Base-by-base conservation (phyloP, 208 protist genomes). In the Acanthamoeba quina region DNA sequence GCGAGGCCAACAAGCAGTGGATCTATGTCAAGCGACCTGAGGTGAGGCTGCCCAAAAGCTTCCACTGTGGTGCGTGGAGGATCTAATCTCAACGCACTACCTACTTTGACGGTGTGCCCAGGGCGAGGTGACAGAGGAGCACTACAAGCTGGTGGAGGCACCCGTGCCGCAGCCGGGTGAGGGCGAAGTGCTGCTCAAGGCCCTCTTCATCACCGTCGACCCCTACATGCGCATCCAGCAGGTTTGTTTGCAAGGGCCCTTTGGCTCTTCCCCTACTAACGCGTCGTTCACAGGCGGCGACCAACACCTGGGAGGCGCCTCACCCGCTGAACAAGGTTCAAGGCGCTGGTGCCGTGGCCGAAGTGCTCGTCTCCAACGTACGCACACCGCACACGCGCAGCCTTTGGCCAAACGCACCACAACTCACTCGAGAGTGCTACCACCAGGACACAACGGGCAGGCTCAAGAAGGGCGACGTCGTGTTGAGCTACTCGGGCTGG, bases 171-270 rank as follows among this genome's bases (percentile, higher is more conserved):
- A 91, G 64, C 85, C 85, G 26, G 64, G 64, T 9, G 85, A 91
- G 37, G 85, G 58, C n/a, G 58, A 93, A n/a, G 47, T 93, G 1
- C 41, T 93, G 15, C 31, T 93, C 24, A 15, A 29, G 6, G 41
- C 90, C 3, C 70, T 83, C 47, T 93, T 34, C 70, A 66, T 94
- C 41, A 64, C 76, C 19, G 80, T 94, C 21, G 92, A 94, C 60
- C 92, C 92, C 26, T 86, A 86, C 78, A 90, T 94, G 92, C 92
- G 92, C 62, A 91, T 91, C 24, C 85, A 91, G 47, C 85, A 91
- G 85, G 83, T 90, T 31, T 15, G n/a, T 37, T 37, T 47, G 5
- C 37, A 78, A 4, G 10, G 3, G 15, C 5, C n/a, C 29, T 9
- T 29, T 31, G 37, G 74, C 66, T 9, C 5, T 15, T 89, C 31